A percentile compares a stretch with the other conserved stretches of the same genome.
Evolutionary conservation across 768 basidiomycete species (phyloP).

Genomic region (Cystobasidium tubakii): DNA sequence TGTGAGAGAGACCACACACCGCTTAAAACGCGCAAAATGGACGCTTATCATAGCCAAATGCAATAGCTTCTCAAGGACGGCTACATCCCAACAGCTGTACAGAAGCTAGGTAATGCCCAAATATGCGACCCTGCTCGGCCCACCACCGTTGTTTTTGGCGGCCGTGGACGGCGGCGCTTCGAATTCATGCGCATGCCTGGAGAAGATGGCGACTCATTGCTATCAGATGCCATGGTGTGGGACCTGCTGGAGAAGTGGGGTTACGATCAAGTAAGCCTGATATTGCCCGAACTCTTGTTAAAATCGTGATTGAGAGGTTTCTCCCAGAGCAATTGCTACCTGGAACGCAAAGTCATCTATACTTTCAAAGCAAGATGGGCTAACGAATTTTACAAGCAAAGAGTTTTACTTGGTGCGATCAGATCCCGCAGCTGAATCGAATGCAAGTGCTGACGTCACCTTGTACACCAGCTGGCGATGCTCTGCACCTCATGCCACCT

Average conservation of each 20-base stretch:
- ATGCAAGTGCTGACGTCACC: not conserved
- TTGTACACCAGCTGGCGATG: conserved; percentile 5
- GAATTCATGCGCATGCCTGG: conserved; percentile 19
- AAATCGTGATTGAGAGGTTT: not conserved
- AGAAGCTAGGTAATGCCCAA: conserved; percentile 17
- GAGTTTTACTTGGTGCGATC: conserved; percentile 1
- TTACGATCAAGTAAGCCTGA: not conserved
- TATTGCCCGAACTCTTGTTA: not conserved
- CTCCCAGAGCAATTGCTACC: conserved; percentile 1
- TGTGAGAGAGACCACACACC: too few relatives aligned
- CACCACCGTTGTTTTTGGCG: conserved; percentile 16
- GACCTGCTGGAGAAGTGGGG: conserved; percentile 1
- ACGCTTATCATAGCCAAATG: too few relatives aligned
- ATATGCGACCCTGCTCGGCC: conserved; percentile 8
- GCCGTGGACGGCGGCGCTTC: not conserved
- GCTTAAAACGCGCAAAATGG: too few relatives aligned
- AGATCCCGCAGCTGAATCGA: not conserved
- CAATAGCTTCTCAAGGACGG: conserved; percentile 2
- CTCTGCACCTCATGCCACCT: conserved; percentile 18
- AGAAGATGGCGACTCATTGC: not conserved
- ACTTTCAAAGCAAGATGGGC: conserved; percentile 24
- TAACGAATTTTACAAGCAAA: conserved; percentile 10
- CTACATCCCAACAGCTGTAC: not conserved
- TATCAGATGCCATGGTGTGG: not conserved
- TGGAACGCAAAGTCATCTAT: conserved; percentile 19